phyloP scores from a whole-genome alignment of 805 yeast species.

The Isabelozyma heimii region DNA sequence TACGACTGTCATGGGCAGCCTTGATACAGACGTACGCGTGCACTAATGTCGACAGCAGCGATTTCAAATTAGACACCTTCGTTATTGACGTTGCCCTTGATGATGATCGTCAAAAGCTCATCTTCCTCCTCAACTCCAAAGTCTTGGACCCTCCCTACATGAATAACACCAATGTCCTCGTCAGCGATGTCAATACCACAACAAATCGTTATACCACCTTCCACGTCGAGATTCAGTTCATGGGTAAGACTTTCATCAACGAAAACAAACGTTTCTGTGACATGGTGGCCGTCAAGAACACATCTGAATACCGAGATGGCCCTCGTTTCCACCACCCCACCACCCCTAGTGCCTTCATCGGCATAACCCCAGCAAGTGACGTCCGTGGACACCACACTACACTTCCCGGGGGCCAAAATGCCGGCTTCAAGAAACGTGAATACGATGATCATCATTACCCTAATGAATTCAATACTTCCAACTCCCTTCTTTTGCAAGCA shows the following conservation, averaged over 20 bases:
- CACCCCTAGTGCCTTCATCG: neutral
- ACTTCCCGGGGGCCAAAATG: neutral
- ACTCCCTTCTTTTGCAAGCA: conserved; percentile 3
- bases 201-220: conserved; percentile 50
- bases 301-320: conserved; percentile 19
- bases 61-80: conserved; percentile 19
- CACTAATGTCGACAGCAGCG: neutral
- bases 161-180: conserved; percentile 12
- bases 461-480: neutral
- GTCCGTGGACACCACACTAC: neutral
- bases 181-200: conserved; percentile 42
- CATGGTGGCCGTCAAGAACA: conserved; percentile 34
- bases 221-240: conserved; percentile 42
- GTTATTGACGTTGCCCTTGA: conserved; percentile 37
- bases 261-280: conserved; percentile 46
- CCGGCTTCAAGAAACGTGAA: neutral
- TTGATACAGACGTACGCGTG: conserved; percentile 21
- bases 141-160: conserved; percentile 12
- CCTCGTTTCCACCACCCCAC: conserved; percentile 17
- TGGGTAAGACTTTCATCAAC: conserved; percentile 39
- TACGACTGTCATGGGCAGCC: neutral
- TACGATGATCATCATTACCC: neutral
- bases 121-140: conserved; percentile 34
- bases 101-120: conserved; percentile 21
- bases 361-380: neutral